phyloP scores from a whole-genome alignment of 345 rosid genomes.

The Gossypium sturtianum region DNA sequence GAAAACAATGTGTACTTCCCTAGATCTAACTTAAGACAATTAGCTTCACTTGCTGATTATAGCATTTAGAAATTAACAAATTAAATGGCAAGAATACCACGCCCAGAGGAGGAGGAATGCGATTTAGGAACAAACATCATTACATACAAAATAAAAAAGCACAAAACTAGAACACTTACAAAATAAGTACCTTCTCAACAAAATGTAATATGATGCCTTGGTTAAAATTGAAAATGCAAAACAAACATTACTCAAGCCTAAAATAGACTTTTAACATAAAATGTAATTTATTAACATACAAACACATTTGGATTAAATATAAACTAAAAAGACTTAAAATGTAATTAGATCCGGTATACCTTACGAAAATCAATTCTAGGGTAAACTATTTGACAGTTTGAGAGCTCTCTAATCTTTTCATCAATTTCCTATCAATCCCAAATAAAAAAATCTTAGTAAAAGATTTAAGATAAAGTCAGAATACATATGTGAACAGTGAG shows the following conservation, averaged over 20 bases:
- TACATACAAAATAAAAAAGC: neutral
- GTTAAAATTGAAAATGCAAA: too few relatives aligned
- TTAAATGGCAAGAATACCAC: neutral
- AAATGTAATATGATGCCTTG: too few relatives aligned
- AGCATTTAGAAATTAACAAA: neutral
- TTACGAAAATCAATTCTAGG: constrained; percentile 68
- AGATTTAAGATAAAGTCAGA: neutral
- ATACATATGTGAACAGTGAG: neutral
- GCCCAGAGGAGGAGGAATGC: neutral
- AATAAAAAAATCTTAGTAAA: constrained; percentile 10
- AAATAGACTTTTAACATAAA: too few relatives aligned
- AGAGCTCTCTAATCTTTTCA: constrained; percentile 92
- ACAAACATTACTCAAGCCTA: too few relatives aligned
- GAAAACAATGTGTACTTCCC: neutral
- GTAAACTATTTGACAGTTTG: constrained; percentile 81
- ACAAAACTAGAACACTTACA: neutral
- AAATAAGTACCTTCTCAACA: neutral
- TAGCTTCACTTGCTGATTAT: neutral
- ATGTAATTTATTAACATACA: too few relatives aligned
- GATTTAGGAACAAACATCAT: neutral
- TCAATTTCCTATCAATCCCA: constrained; percentile 66
- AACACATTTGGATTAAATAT: neutral
- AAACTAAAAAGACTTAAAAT: neutral
- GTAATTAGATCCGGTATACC: constrained; percentile 39
- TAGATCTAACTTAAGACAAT: neutral